Evolutionary conservation across 2,329 filamentous ascomycete genomes (phyloP), one percentile per base, ranked within the genome.

Genomic region (Alternaria arbusti): DNA sequence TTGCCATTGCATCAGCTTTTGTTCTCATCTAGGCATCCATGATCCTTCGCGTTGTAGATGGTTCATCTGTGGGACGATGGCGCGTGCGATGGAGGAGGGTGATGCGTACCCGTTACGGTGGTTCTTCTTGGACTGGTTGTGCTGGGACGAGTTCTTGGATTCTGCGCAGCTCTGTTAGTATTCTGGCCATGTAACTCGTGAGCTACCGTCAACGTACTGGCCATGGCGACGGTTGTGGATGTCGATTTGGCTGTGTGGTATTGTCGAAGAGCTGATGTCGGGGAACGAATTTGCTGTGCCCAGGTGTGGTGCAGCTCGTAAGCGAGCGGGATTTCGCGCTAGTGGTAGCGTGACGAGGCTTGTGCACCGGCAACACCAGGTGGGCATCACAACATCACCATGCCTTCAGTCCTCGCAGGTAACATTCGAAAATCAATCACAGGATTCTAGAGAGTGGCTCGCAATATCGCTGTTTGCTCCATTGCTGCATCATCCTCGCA

Each of bases 61-160:
- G 0, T 23, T 30, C 43, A 50, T 62, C 46, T 20, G 49, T n/a
- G 52, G 54, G 23, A 49, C 40, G 17, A 52, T 63, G 46, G 62
- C 56, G 70, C 62, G 66, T 59, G 61, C 63, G 60, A 45, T 54
- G 55, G 54, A 22, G 30, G 50, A 51, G 54, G 65, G 64, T 66
- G 57, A 61, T 58, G 87, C 91, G 80, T 91, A 97, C 95, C 96
- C 96, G 89, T 99, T 99, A 84, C 91, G 91, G 91, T 99, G 96
- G 87, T 94, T 94, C 92, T 99, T 99, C 88, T 92, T 92, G 84
- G 89, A 90, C 90, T 96, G 92, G 87, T 97, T 97, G 88, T 97
- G 94, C 89, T 98, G 95, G 81, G 95, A 97, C 87, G 93, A 96
- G 91, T 98, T 98, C 94, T 98, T 98, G 81, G 96, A 98, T 90